Base-by-base conservation (phyloP, 495 filamentous ascomycete species). In the Oleoguttula mirabilis region DNA sequence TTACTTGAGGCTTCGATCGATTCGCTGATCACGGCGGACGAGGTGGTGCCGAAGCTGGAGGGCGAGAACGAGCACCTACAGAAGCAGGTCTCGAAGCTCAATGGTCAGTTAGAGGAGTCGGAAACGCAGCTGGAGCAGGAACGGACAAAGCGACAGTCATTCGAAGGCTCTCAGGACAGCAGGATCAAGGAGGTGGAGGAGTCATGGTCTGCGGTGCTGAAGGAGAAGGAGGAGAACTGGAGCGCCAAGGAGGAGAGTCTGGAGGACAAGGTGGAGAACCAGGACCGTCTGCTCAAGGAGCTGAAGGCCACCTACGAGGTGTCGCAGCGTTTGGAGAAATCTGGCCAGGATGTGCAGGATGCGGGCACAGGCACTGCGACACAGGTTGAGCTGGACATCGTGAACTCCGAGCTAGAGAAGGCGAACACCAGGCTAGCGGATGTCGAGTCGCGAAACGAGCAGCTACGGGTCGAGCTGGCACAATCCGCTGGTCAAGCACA, bases 291-390 rank as follows among this genome's bases (percentile, higher is more conserved):
- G 30, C 60, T 99, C 36, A 94, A 84, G 57, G 90, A 96, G 54
- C 71, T 96, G 48, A 96, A 95, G 65, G 90, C 90, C 16, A 94
- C 78, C 60, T 95, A 94, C 55, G 90, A 99, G 58, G 92, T 99
- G 32, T 84, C 88, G 19, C 88, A 96, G 54, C 74, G 90, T 35
- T 67, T 96, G 37, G 88, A 79, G 5, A 76, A 74, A 36, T 70
- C 73, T 8, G 82, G 83, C 28, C 70, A 75, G 32, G 70, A 62
- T n/a, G 74, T 76, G 12, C 52, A 50, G 20, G 64, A 71, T 21
- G 59, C 55, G 21, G 58, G 64, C 23, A 70, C 67, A 4, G 61
- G 62, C 36, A 73, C 78, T 35, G 82, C 88, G 42, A 80, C 77
- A 5, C 85, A 76, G 54, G 90, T 90, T 11, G 90, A 96, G 64